These are phyloP conservation scores for Verbascum thapsus DNA, from an alignment of 257 asterid species.

Conservation along the genomic window DNA sequence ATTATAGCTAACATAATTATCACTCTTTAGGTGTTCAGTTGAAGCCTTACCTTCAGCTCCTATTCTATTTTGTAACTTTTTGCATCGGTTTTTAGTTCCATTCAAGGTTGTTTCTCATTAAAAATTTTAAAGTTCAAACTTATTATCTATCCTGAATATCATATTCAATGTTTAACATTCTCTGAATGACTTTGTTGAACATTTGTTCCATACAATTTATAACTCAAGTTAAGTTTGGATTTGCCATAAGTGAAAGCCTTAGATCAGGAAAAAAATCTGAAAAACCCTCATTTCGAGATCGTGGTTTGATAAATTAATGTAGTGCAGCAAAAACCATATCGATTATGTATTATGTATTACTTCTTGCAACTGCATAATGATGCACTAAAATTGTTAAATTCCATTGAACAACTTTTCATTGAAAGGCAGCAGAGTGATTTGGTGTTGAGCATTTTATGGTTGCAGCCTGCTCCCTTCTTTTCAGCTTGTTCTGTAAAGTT, in stretches of 20 bases:
- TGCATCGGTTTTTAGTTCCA: neutral
- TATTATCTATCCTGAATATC: neutral
- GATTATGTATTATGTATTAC: neutral
- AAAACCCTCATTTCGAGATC: too few relatives aligned
- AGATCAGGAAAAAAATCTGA: too few relatives aligned
- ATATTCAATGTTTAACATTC: slow-evolving; percentile 3
- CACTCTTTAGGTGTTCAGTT: slow-evolving; percentile 8
- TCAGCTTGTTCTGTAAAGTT: neutral
- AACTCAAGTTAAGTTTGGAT: neutral
- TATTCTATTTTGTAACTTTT: neutral
- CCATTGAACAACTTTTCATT: slow-evolving; percentile 1
- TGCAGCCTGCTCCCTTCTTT: neutral
- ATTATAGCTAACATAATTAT: slow-evolving; percentile 1
- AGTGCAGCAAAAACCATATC: too few relatives aligned
- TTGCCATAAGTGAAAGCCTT: neutral
- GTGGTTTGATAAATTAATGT: too few relatives aligned
- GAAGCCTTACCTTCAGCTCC: slow-evolving; percentile 13
- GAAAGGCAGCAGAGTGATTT: neutral
- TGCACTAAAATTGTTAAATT: neutral
- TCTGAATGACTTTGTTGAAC: neutral
- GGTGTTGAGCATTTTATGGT: neutral
- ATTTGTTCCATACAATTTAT: neutral
- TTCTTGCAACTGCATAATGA: neutral
- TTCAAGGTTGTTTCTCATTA: neutral
- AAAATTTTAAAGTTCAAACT: neutral